A percentile compares a stretch with the other conserved stretches of the same genome.
Evolutionary conservation across 164 flowering plant species (phyloP).

Genomic region (Vitis rupestris): DNA sequence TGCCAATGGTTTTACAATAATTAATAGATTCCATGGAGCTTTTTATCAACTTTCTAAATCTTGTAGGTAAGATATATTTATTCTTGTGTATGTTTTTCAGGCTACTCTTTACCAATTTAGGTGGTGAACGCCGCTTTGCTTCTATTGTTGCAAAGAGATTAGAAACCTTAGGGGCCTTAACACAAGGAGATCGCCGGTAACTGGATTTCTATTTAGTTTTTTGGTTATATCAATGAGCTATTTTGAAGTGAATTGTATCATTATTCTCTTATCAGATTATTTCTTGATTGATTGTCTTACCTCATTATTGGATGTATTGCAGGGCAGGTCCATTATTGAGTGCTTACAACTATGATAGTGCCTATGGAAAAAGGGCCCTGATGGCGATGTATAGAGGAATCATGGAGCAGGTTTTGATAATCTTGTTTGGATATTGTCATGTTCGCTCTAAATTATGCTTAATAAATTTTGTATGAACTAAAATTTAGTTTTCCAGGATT

Average conservation of each 20-base stretch:
- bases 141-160: conserved; percentile 99
- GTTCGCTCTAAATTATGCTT: not conserved
- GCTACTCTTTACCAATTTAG: conserved; percentile 88
- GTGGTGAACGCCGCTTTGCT: conserved; percentile 98
- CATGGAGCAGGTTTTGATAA: conserved; percentile 73
- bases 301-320: conserved; percentile 26
- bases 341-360: conserved; percentile 95
- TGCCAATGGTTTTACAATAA: not conserved
- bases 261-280: not conserved
- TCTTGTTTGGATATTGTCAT: not conserved
- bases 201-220: conserved; percentile 2
- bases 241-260: not conserved
- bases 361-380: conserved; percentile 83
- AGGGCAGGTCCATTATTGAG: conserved; percentile 96
- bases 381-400: conserved; percentile 83
- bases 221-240: not conserved
- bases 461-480: conserved; percentile 13
- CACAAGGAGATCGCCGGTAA: conserved; percentile 96
- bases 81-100: conserved; percentile 35
- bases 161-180: conserved; percentile 93
- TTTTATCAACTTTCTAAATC: not conserved
- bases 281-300: conserved; percentile 10
- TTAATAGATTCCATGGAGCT: not conserved
- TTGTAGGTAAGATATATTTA: not conserved
- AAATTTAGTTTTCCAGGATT: conserved; percentile 51